Conservation (phyloP, 768 basidiomycete species). For the Leccinum ochraceum region DNA sequence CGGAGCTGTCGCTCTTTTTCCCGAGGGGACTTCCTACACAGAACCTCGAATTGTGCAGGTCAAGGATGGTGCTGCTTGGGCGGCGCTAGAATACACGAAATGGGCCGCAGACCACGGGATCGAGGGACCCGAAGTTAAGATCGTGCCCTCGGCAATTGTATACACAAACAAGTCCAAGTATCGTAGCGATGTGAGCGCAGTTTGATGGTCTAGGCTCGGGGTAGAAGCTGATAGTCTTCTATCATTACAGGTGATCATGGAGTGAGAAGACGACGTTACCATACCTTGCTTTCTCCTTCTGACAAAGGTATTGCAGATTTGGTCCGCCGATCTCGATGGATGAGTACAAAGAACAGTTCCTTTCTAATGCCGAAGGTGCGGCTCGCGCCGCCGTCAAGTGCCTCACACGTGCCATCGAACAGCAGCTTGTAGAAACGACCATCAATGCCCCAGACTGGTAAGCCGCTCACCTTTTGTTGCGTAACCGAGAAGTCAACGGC, state of each 20-base stretch:
- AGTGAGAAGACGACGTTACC: conserved; percentile 45
- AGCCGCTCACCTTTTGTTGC: conserved; percentile 27
- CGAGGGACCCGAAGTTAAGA: conserved; percentile 46
- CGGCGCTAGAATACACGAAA: conserved; percentile 88
- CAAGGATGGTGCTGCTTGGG: conserved; percentile 94
- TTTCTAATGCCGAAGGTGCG: conserved; percentile 64
- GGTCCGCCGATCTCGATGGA: conserved; percentile 79
- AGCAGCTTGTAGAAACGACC: conserved; percentile 69
- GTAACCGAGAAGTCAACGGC: conserved; percentile 19
- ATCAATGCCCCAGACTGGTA: conserved; percentile 96
- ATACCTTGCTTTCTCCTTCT: conserved; percentile 11
- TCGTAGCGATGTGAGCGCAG: conserved; percentile 73
- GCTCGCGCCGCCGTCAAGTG: conserved; percentile 82
- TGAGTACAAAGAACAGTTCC: conserved; percentile 74
- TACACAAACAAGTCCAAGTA: conserved; percentile 98
- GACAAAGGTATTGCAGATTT: conserved; percentile 52
- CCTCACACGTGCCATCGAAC: conserved; percentile 74
- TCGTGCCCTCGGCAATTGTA: conserved; percentile 86
- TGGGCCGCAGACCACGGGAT: conserved; percentile 65
- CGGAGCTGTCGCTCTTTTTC: conserved; percentile 88
- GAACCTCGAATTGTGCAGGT: conserved; percentile 91
- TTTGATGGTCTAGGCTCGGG: conserved; percentile 22
- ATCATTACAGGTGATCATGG: conserved; percentile 61
- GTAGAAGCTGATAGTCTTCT: conserved; percentile 16
- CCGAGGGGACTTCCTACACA: conserved; percentile 92